Base-by-base conservation (phyloP, 768 basidiomycete genomes). In the Boletus reticulatus region DNA sequence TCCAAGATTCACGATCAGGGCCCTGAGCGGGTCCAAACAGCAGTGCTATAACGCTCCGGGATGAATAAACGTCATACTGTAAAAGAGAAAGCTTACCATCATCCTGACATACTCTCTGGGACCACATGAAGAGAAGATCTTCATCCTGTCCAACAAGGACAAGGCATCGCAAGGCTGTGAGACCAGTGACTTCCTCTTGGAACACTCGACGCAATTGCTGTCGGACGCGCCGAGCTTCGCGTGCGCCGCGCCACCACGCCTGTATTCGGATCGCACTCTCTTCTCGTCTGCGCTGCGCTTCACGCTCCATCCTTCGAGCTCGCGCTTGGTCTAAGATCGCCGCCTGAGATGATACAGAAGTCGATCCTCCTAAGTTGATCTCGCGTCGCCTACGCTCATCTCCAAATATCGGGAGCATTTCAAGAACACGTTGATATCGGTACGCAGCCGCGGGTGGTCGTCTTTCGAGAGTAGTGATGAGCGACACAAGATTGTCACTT, bases 311-410 rank as follows among this genome's bases (percentile, higher is more conserved):
- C 34, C 89, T 75, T 50, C 80, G 79, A 19, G 78, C 78, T 61
- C 82, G 85, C 19, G 85, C 89, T 50, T 80, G 76, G 61, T 81
- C 78, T 46, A 92, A 73, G 64, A 93, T 80, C 36, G 80, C 73
- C 14, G 78, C 71, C 41, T 84, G 80, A 0, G 82, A 79, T 7
- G 82, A 63, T 3, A 76, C 78, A 19, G 79, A 68, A 0, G 76
- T 78, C 2, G 80, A 69, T 3, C 91, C 91, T 16, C 91, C 91
- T 19, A 92, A 79, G 67, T 92, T 92, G 60, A 92, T 92, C 62
- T 80, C 78, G 43, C 85, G 80, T 52, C 83, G 77, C 45, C 74
- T 69, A 43, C 74, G 72, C 49, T 85, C 80, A 62, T 78, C 75
- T 37, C 76, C 78, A 61, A 84, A 83, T 43, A 83, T 47, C 16